These are phyloP conservation scores for Sarcomyxa edulis DNA, from an alignment of 768 basidiomycete genomes.

Conservation along the genomic window DNA sequence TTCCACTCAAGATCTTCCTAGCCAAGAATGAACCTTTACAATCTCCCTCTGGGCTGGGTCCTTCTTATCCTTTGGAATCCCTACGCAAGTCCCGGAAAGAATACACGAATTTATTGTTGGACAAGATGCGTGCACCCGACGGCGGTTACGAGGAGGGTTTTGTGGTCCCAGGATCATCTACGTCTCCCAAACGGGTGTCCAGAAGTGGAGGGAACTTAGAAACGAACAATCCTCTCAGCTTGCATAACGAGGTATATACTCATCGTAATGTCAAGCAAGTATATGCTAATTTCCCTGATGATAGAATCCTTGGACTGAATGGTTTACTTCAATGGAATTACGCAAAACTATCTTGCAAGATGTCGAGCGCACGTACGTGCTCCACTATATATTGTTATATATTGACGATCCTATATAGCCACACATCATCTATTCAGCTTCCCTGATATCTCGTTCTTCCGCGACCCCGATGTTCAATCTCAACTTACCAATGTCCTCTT, in stretches of 20 bases:
- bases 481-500: conserved; percentile 86
- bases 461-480: conserved; percentile 64
- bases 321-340: conserved; percentile 88
- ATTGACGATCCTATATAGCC: no score
- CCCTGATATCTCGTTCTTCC: conserved; percentile 94
- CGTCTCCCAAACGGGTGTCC: conserved; percentile 24
- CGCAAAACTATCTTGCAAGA: conserved; percentile 89
- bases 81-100: conserved; percentile 47
- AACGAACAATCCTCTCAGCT: conserved; percentile 75
- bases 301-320: conserved; percentile 92
- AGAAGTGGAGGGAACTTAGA: conserved; percentile 44
- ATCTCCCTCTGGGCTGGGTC: conserved; percentile 33
- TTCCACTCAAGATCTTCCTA: conserved; percentile 55
- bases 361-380: conserved; percentile 91
- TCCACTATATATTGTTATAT: no score
- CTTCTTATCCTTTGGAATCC: conserved; percentile 29
- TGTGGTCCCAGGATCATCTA: conserved; percentile 27
- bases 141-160: conserved; percentile 75
- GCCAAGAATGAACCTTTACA: conserved; percentile 61
- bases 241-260: conserved; percentile 61
- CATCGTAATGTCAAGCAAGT: background rate
- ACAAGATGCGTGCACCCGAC: conserved; percentile 81
- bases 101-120: conserved; percentile 54
- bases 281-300: conserved; percentile 4
- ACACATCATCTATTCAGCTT: conserved; percentile 74